A percentile compares a stretch with the other conserved stretches of the same genome.
Conservation (phyloP, 306 rosid genomes). For the Acacia crassicarpa region DNA sequence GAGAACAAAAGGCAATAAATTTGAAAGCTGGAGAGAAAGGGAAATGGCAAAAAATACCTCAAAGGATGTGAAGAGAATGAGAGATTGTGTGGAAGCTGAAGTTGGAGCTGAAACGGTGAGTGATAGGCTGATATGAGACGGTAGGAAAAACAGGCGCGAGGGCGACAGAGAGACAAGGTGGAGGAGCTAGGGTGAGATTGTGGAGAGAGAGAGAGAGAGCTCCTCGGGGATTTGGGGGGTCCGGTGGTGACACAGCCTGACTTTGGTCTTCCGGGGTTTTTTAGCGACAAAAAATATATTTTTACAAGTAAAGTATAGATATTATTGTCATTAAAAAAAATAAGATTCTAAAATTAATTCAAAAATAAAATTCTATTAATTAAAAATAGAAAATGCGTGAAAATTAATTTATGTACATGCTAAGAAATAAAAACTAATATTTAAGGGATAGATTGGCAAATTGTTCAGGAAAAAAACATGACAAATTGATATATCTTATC, state of each 20-base stretch:
- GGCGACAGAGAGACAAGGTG: conserved; percentile 12
- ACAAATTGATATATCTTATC: too few species aligned
- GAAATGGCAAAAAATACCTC: not conserved
- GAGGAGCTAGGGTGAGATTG: conserved; percentile 31
- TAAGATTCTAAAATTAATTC: too few species aligned
- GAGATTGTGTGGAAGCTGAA: not conserved
- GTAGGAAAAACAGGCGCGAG: conserved; percentile 2
- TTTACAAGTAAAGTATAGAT: too few species aligned
- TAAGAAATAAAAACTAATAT: too few species aligned
- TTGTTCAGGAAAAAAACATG: too few species aligned
- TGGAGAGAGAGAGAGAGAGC: not conserved
- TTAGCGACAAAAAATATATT: too few species aligned
- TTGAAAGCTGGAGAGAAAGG: not conserved
- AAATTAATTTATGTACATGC: too few species aligned
- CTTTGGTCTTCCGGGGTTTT: not conserved
- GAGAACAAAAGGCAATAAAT: not conserved
- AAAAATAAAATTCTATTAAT: too few species aligned
- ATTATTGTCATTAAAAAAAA: too few species aligned
- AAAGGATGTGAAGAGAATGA: not conserved
- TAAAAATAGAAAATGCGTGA: too few species aligned
- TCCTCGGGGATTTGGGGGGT: conserved; percentile 1
- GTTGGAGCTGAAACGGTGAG: not conserved
- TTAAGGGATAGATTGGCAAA: too few species aligned
- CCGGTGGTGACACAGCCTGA: not conserved
- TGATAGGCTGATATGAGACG: not conserved